Evolutionary conservation across 2,329 filamentous ascomycete genomes (phyloP).

Genomic region (Knoxdaviesia proteae): DNA sequence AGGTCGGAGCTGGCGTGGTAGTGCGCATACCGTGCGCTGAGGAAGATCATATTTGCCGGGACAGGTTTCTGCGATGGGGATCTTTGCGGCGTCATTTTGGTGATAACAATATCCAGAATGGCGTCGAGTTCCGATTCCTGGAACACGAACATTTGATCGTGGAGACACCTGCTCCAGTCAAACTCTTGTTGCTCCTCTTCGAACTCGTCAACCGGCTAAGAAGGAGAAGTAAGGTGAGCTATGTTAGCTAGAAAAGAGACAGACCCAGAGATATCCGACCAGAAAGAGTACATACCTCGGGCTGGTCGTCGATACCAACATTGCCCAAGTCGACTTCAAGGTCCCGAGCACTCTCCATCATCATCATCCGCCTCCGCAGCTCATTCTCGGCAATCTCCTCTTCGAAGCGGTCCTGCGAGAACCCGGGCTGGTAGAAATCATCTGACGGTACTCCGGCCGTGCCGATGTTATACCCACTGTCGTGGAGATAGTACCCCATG

Average conservation of each 20-base stretch:
- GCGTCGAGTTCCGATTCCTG: constrained; percentile 81
- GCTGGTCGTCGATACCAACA: constrained; percentile 84
- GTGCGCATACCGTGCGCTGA: constrained; percentile 87
- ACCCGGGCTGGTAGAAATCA: constrained; percentile 85
- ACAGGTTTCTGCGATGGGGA: constrained; percentile 96
- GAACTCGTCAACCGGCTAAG: constrained; percentile 50
- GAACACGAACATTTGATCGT: constrained; percentile 99
- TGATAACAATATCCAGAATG: constrained; percentile 90
- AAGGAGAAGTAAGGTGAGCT: constrained; percentile 1
- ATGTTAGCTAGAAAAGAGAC: constrained; percentile 8
- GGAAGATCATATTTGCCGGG: constrained; percentile 88
- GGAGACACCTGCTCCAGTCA: constrained; percentile 80
- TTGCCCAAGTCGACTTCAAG: constrained; percentile 92
- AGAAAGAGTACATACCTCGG: constrained; percentile 41
- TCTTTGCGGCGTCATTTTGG: constrained; percentile 90
- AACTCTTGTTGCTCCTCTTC: constrained; percentile 87
- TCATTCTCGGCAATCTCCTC: constrained; percentile 96
- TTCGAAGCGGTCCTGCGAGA: constrained; percentile 85
- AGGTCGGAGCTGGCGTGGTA: constrained; percentile 84
- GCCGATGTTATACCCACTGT: constrained; percentile 81
- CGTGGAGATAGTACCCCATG: constrained; percentile 84
- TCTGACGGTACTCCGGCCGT: constrained; percentile 51
- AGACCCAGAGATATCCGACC: neutral
- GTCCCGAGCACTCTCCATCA: constrained; percentile 97
- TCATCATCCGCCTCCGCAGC: constrained; percentile 91